Evolutionary conservation across 2,329 filamentous ascomycete species (phyloP), one percentile per base, ranked within the genome.

Genomic region (Magnaporthiopsis incrustans): DNA sequence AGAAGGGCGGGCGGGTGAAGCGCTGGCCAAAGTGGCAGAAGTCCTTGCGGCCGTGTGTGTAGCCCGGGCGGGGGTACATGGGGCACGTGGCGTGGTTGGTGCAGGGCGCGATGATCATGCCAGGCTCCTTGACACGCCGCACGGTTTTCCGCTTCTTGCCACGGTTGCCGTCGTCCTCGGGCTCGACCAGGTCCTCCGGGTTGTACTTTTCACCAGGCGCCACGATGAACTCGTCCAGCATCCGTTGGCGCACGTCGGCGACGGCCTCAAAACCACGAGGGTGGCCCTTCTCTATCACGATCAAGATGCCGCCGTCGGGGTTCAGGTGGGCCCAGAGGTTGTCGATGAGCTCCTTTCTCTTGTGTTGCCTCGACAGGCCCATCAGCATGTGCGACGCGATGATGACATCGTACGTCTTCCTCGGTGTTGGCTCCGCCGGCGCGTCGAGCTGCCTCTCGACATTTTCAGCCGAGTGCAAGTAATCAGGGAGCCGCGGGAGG

Each of bases 191-290:
- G 18, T 56, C 44, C 18, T 59, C 27, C 11, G 50, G 12, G 27
- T 14, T 35, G 58, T 53, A 61, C 50, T 56, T 57, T 63, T 69
- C 78, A 12, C 77, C 80, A 0, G 88, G 87, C 18, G 86, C 86
- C 15, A 86, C 77, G 64, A 97, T 89, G 72, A 91, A 88, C 59
- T 89, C 86, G 66, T 90, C 85, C 0, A 98, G 80, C 0, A 99
- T 79, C 66, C 90, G 86, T 57, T 92, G 84, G 61, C 95, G 87
- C 7, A 93, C 92, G 60, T 89, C 90, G 14, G 92, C 94, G 57
- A 99, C 86, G 18, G 91, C 90, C 74, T 98, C 95, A 69, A 99
- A 99, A 0, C 95, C 95, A 58, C 91, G 86, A 15, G 92, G 91
- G 15, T 96, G 85, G 0, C 92, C 95, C 74, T 97, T 98, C 74